These are phyloP conservation scores for Pholiota molesta DNA, from an alignment of 768 basidiomycete species.

Conservation along the genomic window DNA sequence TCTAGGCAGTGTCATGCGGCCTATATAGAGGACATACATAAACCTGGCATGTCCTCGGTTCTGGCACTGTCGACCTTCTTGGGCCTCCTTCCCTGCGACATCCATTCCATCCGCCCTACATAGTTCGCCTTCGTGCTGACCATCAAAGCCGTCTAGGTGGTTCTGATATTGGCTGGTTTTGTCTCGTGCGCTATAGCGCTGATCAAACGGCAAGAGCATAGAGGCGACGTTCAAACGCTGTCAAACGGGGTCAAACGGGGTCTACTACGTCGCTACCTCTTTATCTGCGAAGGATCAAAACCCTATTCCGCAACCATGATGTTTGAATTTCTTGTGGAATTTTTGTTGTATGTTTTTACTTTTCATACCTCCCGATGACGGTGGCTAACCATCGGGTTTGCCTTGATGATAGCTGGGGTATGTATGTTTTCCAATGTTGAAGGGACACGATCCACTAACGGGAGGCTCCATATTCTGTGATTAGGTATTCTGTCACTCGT, in stretches of 20 bases:
- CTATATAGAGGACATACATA: neutral
- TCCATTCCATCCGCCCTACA: too few species aligned
- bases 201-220: neutral
- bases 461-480: neutral
- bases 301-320: neutral
- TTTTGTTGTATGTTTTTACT: neutral
- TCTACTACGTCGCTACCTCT: neutral
- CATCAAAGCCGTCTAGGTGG: neutral
- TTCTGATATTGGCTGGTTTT: neutral
- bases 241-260: neutral
- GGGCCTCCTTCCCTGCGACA: neutral
- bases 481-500: conserved; percentile 18
- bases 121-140: neutral
- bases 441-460: too few species aligned
- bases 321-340: conserved; percentile 1
- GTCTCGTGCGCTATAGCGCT: neutral
- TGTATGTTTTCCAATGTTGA: neutral
- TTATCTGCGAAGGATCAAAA: neutral
- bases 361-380: neutral
- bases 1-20: neutral
- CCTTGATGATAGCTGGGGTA: conserved; percentile 4
- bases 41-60: neutral
- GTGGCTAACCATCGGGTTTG: neutral
- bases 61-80: neutral
- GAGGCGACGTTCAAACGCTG: neutral